These are phyloP conservation scores for Magnaporthiopsis incrustans DNA, from an alignment of 2,329 filamentous ascomycete genomes.

Conservation along the genomic window DNA sequence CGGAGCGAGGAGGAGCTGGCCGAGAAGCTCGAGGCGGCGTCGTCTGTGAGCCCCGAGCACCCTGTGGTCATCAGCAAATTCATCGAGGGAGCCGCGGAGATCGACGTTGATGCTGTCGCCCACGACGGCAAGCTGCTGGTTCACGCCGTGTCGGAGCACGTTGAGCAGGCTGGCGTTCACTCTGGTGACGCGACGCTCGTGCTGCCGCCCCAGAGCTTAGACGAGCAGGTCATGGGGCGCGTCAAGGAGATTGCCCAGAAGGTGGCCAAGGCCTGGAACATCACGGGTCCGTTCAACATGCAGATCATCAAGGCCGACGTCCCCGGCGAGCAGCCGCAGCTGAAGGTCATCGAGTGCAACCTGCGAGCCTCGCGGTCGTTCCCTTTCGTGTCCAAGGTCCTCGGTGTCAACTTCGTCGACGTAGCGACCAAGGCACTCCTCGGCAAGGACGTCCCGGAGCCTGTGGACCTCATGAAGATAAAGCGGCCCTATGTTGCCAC, in stretches of 20 bases:
- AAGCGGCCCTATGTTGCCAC: conserved; percentile 91
- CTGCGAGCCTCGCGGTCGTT: conserved; percentile 95
- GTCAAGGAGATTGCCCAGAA: conserved; percentile 94
- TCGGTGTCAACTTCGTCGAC: conserved; percentile 95
- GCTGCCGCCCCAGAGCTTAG: conserved; percentile 75
- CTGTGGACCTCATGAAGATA: conserved; percentile 78
- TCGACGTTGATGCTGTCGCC: conserved; percentile 91
- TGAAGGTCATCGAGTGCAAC: conserved; percentile 99
- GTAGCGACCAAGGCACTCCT: conserved; percentile 88
- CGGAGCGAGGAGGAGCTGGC: conserved; percentile 80
- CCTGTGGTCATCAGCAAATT: conserved; percentile 98
- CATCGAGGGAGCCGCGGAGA: conserved; percentile 93
- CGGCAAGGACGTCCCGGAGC: conserved; percentile 74
- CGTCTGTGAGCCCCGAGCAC: conserved; percentile 87
- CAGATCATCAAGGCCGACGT: conserved; percentile 94
- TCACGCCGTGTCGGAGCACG: conserved; percentile 90
- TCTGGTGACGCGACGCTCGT: conserved; percentile 95
- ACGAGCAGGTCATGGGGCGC: conserved; percentile 69
- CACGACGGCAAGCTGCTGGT: conserved; percentile 78
- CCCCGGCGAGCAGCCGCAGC: conserved; percentile 62
- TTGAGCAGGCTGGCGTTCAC: conserved; percentile 96
- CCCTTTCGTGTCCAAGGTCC: conserved; percentile 95
- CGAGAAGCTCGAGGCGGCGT: conserved; percentile 87
- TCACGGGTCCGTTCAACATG: conserved; percentile 96
- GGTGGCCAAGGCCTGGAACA: conserved; percentile 93